These are phyloP conservation scores for Globisporangium yorkense DNA, from an alignment of 352 stramenopile genomes.

Conservation along the genomic window DNA sequence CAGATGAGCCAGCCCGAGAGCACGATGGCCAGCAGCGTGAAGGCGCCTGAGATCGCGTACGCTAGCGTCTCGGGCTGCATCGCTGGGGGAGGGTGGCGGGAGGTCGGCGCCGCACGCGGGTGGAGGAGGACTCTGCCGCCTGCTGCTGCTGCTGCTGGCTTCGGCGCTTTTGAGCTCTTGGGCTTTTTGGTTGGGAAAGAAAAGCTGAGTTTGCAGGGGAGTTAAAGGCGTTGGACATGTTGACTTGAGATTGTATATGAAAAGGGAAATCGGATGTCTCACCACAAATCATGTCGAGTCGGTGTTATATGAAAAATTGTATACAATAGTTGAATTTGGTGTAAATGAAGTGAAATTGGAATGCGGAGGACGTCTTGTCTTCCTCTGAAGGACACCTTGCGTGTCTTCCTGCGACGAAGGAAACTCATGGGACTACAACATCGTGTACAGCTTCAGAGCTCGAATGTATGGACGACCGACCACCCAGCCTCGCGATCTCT, in stretches of 20 bases:
- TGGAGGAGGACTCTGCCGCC: background rate
- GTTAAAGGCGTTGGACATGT: background rate
- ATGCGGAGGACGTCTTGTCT: too few species aligned
- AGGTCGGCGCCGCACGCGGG: background rate
- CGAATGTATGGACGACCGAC: background rate
- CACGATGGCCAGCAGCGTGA: constrained; percentile 82
- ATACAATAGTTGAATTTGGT: too few species aligned
- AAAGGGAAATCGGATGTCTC: background rate
- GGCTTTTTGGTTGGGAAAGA: background rate
- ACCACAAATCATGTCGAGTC: too few species aligned
- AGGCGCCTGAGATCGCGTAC: constrained; percentile 83
- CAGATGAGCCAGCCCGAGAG: constrained; percentile 85
- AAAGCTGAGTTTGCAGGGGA: background rate
- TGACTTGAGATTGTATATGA: background rate
- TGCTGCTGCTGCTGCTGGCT: background rate
- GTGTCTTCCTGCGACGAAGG: too few species aligned
- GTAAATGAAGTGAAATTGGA: too few species aligned
- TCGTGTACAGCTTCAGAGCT: too few species aligned
- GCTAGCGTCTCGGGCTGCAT: constrained; percentile 87
- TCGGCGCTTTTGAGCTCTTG: background rate
- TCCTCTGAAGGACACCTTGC: too few species aligned
- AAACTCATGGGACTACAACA: too few species aligned
- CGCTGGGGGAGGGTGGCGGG: background rate
- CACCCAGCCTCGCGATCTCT: background rate
- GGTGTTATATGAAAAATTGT: too few species aligned